phyloP scores from a whole-genome alignment of 805 yeast genomes.

The Tetrapisispora namnaoensis region DNA sequence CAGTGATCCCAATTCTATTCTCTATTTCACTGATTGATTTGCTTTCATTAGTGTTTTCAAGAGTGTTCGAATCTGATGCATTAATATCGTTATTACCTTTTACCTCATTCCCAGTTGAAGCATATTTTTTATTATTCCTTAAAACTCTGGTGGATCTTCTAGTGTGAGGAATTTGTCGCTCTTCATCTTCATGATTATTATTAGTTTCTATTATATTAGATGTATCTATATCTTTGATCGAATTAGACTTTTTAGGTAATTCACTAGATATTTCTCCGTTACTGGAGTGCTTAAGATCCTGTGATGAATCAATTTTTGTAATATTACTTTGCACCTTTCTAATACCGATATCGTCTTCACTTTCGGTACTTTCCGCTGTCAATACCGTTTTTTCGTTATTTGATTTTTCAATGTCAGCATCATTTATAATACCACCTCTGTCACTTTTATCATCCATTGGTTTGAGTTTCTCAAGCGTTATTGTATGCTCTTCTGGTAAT shows the following conservation, averaged over 20 bases:
- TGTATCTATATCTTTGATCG: conserved; percentile 62
- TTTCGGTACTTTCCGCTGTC: conserved; percentile 5
- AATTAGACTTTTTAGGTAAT: not conserved
- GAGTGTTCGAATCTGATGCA: conserved; percentile 3
- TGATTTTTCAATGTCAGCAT: not conserved
- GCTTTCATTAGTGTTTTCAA: conserved; percentile 1
- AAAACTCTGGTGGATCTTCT: conserved; percentile 3
- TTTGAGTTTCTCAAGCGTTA: too few species aligned
- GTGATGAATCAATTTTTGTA: too few species aligned
- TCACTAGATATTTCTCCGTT: not conserved
- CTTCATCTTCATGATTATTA: conserved; percentile 71
- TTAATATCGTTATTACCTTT: conserved; percentile 5
- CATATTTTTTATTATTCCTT: not conserved
- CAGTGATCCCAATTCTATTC: too few species aligned
- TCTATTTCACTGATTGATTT: too few species aligned
- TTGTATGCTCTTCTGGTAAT: too few species aligned
- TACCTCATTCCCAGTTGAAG: not conserved
- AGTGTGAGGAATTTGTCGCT: conserved; percentile 42
- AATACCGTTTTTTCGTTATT: not conserved
- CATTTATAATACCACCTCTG: too few species aligned
- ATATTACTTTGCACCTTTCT: too few species aligned
- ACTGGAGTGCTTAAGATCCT: not conserved
- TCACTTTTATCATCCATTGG: too few species aligned
- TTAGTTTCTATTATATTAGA: conserved; percentile 76
- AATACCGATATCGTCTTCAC: conserved; percentile 10